Evolutionary conservation across 2,329 filamentous ascomycete species (phyloP).

Genomic region (Mollisia scopiformis): DNA sequence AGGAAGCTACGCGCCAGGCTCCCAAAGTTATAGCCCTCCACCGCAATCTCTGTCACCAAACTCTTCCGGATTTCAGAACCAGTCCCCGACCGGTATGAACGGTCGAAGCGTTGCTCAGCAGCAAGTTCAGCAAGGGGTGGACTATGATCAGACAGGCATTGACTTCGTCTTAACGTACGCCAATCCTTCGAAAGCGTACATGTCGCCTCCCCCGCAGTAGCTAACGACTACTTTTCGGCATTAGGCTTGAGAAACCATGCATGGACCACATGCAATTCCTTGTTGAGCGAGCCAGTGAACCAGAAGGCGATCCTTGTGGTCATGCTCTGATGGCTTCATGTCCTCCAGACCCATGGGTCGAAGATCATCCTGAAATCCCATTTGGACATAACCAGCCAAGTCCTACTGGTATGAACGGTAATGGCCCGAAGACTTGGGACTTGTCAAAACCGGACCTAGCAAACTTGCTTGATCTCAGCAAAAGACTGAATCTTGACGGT

Average conservation of each 20-base stretch:
- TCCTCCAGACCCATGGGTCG: conserved; percentile 58
- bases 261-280: conserved; percentile 88
- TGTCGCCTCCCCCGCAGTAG: conserved; percentile 65
- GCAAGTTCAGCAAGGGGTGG: conserved; percentile 48
- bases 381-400: conserved; percentile 48
- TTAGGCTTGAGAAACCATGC: conserved; percentile 88
- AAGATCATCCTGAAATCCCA: conserved; percentile 52
- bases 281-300: conserved; percentile 59
- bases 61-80: too few relatives aligned
- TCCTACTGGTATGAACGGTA: conserved; percentile 10
- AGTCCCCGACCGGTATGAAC: conserved; percentile 12
- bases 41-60: conserved; percentile 24
- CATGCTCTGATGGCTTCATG: conserved; percentile 94
- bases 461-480: conserved; percentile 83
- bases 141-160: conserved; percentile 83
- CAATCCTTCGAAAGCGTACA: conserved; percentile 64
- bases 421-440: conserved; percentile 70
- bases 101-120: conserved; percentile 30
- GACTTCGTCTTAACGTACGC: conserved; percentile 91
- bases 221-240: conserved; percentile 42
- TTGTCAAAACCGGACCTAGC: conserved; percentile 75
- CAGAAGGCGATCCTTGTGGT: conserved; percentile 74
- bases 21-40: conserved; percentile 37
- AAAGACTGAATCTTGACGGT: conserved; percentile 79
- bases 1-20: conserved; percentile 60